These are phyloP conservation scores for Rhizopogon vinicolor DNA, from an alignment of 768 basidiomycete genomes.

Conservation along the genomic window DNA sequence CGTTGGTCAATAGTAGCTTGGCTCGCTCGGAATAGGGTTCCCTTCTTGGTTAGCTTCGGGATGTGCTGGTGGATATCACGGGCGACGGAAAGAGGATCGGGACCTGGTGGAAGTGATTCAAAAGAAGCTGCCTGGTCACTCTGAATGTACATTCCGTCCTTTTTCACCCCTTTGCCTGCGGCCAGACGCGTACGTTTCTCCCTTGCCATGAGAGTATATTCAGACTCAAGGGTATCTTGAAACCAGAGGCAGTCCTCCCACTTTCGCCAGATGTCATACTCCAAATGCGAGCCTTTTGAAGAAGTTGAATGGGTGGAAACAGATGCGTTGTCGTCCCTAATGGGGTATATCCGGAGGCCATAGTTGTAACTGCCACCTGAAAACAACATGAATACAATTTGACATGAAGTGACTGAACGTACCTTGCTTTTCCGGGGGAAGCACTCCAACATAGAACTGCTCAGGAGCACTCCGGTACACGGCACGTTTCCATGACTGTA, in stretches of 20 bases:
- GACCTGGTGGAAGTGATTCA: slow-evolving; percentile 81
- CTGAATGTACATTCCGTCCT: slow-evolving; percentile 61
- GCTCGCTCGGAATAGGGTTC: slow-evolving; percentile 66
- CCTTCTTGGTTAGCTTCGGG: slow-evolving; percentile 67
- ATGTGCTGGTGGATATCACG: slow-evolving; percentile 61
- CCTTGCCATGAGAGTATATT: slow-evolving; percentile 59
- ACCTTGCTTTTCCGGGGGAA: slow-evolving; percentile 58
- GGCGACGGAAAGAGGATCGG: slow-evolving; percentile 72
- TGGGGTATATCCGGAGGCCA: slow-evolving; percentile 56
- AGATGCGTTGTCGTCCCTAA: slow-evolving; percentile 30
- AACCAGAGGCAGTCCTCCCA: slow-evolving; percentile 85
- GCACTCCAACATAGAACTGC: slow-evolving; percentile 54
- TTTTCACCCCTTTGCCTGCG: slow-evolving; percentile 74
- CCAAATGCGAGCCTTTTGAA: slow-evolving; percentile 31
- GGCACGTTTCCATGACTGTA: slow-evolving; percentile 57
- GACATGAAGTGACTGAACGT: slow-evolving; percentile 11
- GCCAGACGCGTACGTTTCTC: slow-evolving; percentile 63
- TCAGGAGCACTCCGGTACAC: slow-evolving; percentile 55
- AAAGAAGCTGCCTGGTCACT: slow-evolving; percentile 76
- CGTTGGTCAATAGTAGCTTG: slow-evolving; percentile 63
- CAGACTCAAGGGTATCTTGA: slow-evolving; percentile 63
- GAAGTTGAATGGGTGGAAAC: slow-evolving; percentile 11
- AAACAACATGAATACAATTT: slow-evolving; percentile 1
- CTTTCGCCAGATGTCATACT: slow-evolving; percentile 72
- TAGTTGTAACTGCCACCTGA: slow-evolving; percentile 52